phyloP scores from a whole-genome alignment of 1,139 yeast species.

The Kluyveromyces sp. region DNA sequence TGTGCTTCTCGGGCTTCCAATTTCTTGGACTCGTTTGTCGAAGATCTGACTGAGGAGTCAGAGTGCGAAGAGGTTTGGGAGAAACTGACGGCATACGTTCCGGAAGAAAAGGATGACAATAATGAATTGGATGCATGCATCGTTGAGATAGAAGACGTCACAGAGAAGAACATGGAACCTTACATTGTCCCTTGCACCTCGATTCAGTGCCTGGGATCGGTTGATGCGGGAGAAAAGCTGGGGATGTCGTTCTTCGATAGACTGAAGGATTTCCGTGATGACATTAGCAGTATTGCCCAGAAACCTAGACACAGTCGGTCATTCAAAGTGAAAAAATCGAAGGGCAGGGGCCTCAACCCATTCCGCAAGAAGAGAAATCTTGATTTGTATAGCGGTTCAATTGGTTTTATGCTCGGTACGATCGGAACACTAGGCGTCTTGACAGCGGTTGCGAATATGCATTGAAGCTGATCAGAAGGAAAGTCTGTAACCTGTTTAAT shows the following conservation, averaged over 20 bases:
- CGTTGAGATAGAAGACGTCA: neutral
- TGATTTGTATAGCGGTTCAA: conserved; percentile 12
- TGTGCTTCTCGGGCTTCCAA: conserved; percentile 8
- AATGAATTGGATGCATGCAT: neutral
- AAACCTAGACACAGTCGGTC: neutral
- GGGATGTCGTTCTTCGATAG: neutral
- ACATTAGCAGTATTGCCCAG: neutral
- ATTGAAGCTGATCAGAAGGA: too few species aligned
- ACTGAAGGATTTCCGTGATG: neutral
- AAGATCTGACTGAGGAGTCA: neutral
- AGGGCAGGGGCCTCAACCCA: neutral
- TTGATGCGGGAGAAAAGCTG: neutral
- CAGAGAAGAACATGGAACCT: neutral
- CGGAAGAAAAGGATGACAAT: neutral
- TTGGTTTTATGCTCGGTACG: conserved; percentile 18
- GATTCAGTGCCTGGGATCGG: neutral
- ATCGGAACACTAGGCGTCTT: conserved; percentile 17
- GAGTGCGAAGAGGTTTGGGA: neutral
- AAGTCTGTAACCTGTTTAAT: too few species aligned
- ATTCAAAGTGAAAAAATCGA: neutral
- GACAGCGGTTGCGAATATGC: conserved; percentile 12
- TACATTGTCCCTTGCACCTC: neutral
- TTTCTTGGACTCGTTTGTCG: conserved; percentile 1
- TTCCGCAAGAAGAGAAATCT: neutral
- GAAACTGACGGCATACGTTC: neutral